Base-by-base conservation (phyloP, 2,329 filamentous ascomycete genomes). In the Sarocladium kiliense region DNA sequence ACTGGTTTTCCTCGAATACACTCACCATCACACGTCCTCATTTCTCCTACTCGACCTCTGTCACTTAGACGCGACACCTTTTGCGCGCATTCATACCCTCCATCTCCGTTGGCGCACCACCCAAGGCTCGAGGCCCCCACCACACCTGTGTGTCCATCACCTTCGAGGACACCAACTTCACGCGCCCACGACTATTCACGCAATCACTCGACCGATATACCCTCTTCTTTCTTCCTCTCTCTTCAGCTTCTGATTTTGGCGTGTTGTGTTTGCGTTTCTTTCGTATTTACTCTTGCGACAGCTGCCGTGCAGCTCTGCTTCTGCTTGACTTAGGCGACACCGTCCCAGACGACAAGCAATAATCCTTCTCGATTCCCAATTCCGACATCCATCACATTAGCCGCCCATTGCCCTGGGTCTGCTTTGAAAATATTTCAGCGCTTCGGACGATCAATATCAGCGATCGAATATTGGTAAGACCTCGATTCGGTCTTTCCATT, bases 131-230 rank as follows among this genome's bases (percentile, higher is more conserved):
- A 49, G 41, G 9, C 16, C 47, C 47, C 47, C 47, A 51, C 47
- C 47, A 51, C 47, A 51, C 47, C 47, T 51, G 47, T 23, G 30
- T n/a, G 26, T 10, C 30, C 27, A 51, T 51, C 47, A 51, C 47
- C 30, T 25, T 51, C 44, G 47, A 36, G 47, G 47, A 51, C 47
- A 51, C 47, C 47, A 51, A 34, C 26, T 51, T 51, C 47, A 36
- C 47, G 30, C 47, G 47, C 47, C n/a, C 30, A 36, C 44, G 47
- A 4, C 27, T 51, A 9, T 34, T 51, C 47, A 36, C 47, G 47
- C 47, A 51, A 51, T 3, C 18, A 34, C 47, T 16, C 30, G 30
- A 51, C 18, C 26, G 47, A 36, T 34, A 51, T 51, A 51, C 30
- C 23, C 30, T 36, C 47, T 32, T 51, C 47, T 34, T n/a, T 49